A percentile compares a stretch with the other conserved stretches of the same genome.
Evolutionary conservation across 768 basidiomycete species (phyloP).

Genomic region (Mycena galericulata): DNA sequence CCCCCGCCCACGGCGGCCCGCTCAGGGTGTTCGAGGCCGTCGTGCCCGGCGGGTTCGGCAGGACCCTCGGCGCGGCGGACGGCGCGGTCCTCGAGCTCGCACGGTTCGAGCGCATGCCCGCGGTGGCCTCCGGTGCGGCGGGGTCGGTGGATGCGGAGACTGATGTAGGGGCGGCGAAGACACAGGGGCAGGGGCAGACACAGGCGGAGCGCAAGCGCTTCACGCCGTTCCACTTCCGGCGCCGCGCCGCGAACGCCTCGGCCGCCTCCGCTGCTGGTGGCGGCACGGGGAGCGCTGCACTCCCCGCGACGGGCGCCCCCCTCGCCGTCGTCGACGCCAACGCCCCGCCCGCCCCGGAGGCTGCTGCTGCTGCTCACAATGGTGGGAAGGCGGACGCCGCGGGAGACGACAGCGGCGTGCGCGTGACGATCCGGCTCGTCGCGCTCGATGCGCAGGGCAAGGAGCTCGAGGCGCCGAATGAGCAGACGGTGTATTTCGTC

Average conservation of each 20-base stretch:
- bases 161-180: constrained; percentile 26
- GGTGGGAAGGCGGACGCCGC: constrained; percentile 57
- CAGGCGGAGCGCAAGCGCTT: constrained; percentile 65
- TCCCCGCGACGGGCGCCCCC: constrained; percentile 66
- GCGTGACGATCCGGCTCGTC: constrained; percentile 82
- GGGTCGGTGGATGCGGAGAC: constrained; percentile 27
- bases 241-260: constrained; percentile 48
- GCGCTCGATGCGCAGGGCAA: constrained; percentile 84
- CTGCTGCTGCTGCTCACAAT: no score
- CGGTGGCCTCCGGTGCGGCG: constrained; percentile 38
- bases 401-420: constrained; percentile 69
- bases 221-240: constrained; percentile 76
- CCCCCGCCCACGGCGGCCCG: constrained; percentile 49
- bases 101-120: constrained; percentile 66
- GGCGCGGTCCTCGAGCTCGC: constrained; percentile 86
- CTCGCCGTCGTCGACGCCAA: constrained; percentile 78
- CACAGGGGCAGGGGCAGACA: not conserved
- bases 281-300: constrained; percentile 50
- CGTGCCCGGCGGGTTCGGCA: constrained; percentile 88
- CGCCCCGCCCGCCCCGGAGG: no score
- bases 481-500: constrained; percentile 91
- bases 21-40: constrained; percentile 72
- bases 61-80: constrained; percentile 77
- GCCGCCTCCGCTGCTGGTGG: constrained; percentile 42
- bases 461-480: constrained; percentile 77